Percentiles rank a stretch among this genome's conserved stretches.
phyloP scores from a whole-genome alignment of 306 rosid species.

The Begonia fuchsioides region DNA sequence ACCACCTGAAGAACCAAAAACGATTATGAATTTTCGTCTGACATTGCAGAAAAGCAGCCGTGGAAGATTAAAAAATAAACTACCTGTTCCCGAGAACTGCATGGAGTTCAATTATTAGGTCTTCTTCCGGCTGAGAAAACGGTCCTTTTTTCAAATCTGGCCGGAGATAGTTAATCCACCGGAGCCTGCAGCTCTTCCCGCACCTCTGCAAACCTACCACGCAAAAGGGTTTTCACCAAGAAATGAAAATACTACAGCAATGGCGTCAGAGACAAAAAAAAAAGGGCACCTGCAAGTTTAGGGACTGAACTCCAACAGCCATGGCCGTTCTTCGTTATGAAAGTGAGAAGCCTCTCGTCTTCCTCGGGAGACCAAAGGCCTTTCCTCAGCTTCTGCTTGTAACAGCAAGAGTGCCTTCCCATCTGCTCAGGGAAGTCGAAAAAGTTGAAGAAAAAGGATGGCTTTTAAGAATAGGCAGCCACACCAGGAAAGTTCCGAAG shows the following conservation, averaged over 20 bases:
- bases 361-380: conserved; percentile 59
- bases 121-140: conserved; percentile 35
- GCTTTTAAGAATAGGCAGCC: conserved; percentile 6
- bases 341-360: conserved; percentile 34
- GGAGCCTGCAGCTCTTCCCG: conserved; percentile 41
- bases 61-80: no score
- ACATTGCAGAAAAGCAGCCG: not conserved
- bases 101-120: conserved; percentile 36
- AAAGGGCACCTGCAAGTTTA: conserved; percentile 28
- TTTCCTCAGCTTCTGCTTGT: conserved; percentile 36
- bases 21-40: not conserved
- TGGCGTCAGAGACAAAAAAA: no score
- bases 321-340: conserved; percentile 29
- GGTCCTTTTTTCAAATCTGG: conserved; percentile 42
- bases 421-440: no score
- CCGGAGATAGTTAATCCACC: conserved; percentile 46
- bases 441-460: not conserved
- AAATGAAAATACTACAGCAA: not conserved
- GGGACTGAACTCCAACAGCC: conserved; percentile 54
- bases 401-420: conserved; percentile 28
- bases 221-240: no score
- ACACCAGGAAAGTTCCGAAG: conserved; percentile 1
- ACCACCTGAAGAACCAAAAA: conserved; percentile 22
- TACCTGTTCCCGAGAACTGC: conserved; percentile 42
- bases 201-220: conserved; percentile 31